phyloP scores from a whole-genome alignment of 495 filamentous ascomycete species.

The Penicillium dipodomyicola region DNA sequence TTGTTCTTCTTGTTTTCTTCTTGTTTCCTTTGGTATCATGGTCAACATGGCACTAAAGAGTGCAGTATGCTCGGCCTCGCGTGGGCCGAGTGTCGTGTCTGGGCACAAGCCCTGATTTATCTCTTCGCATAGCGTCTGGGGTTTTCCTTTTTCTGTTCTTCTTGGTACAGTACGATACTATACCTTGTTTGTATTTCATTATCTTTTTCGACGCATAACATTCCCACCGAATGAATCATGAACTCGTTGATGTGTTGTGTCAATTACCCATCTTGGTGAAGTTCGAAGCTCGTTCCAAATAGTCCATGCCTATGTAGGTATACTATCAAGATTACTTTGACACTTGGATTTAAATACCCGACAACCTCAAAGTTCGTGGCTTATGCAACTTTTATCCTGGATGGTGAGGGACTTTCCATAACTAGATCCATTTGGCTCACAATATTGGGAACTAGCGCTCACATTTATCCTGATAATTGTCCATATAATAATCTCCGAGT shows the following conservation, averaged over 20 bases:
- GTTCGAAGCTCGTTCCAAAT: neutral
- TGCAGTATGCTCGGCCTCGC: conserved; percentile 19
- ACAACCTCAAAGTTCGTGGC: neutral
- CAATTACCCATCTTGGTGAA: neutral
- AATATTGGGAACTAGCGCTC: neutral
- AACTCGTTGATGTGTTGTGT: neutral
- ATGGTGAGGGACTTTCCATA: neutral
- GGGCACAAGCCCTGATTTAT: conserved; percentile 33
- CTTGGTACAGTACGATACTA: conserved; percentile 10
- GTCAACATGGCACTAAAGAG: conserved; percentile 12
- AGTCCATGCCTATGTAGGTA: neutral
- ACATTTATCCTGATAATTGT: too few relatives aligned
- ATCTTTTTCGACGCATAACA: neutral
- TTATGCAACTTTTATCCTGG: neutral
- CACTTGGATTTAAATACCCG: neutral
- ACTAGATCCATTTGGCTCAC: neutral
- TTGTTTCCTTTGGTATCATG: conserved; percentile 4
- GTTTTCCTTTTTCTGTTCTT: conserved; percentile 25
- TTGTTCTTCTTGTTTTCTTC: neutral
- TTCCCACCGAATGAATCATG: conserved; percentile 1
- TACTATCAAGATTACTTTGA: neutral
- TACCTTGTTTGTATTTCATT: conserved; percentile 1
- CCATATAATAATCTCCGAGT: too few relatives aligned
- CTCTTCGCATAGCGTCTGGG: conserved; percentile 47
- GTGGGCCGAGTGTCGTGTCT: conserved; percentile 11